Conservation (phyloP, 805 yeast genomes). For the Nakazawaea pomicola region DNA sequence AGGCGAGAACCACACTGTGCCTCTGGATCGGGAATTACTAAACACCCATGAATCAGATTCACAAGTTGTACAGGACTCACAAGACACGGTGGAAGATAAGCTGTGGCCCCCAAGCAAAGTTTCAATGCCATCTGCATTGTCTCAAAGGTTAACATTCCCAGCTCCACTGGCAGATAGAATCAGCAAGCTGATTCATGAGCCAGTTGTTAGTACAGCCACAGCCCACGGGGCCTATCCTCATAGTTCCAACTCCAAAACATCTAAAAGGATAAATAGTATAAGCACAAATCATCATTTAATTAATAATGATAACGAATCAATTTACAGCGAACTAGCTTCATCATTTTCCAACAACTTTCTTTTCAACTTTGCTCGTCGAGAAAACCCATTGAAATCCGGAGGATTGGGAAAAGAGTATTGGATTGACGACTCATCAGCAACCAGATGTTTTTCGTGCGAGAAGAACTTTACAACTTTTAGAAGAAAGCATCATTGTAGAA, state of each 20-base stretch:
- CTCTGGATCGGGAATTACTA: no score
- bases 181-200: no score
- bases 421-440: constrained; percentile 93
- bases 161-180: no score
- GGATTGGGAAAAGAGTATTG: constrained; percentile 56
- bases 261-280: constrained; percentile 1
- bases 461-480: constrained; percentile 78
- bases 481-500: constrained; percentile 90
- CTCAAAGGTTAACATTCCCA: no score
- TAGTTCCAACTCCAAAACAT: not conserved
- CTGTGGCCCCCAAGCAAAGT: no score
- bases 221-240: constrained; percentile 1
- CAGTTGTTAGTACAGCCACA: no score
- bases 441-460: constrained; percentile 82
- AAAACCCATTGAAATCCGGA: constrained; percentile 10
- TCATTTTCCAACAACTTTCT: constrained; percentile 12
- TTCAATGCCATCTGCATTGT: no score
- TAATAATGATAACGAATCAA: constrained; percentile 6
- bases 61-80: no score
- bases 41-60: no score
- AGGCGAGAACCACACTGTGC: no score
- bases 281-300: not conserved
- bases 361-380: constrained; percentile 5
- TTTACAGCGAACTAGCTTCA: constrained; percentile 10
- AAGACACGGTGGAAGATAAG: no score